These are phyloP conservation scores for Coniella vitis DNA, from an alignment of 2,329 filamentous ascomycete genomes.

Conservation along the genomic window DNA sequence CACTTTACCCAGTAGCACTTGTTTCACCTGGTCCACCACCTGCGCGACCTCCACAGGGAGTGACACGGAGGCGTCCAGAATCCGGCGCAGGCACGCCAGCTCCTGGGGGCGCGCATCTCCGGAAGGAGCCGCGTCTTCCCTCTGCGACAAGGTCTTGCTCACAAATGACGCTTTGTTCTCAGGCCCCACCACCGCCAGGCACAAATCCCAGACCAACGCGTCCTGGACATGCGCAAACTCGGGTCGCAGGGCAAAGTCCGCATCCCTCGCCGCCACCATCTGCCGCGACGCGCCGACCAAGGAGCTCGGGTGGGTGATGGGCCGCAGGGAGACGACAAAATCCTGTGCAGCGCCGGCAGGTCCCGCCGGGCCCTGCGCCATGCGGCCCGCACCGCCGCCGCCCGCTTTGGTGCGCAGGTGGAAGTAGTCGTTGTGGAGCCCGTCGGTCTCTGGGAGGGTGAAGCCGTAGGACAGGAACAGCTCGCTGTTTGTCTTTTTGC, in stretches of 20 bases:
- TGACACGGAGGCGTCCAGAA: conserved; percentile 29
- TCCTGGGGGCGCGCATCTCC: conserved; percentile 1
- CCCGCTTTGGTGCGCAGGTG: conserved; percentile 44
- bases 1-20: conserved; percentile 31
- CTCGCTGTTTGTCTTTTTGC: conserved; percentile 66
- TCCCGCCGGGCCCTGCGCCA: conserved; percentile 10
- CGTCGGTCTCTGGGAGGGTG: conserved; percentile 39
- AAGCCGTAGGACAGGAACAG: conserved; percentile 60
- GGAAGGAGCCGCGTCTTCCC: neutral
- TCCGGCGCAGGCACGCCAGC: conserved; percentile 22
- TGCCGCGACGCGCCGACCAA: conserved; percentile 37
- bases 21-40: conserved; percentile 29
- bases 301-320: conserved; percentile 41
- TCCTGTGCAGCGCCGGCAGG: conserved; percentile 23
- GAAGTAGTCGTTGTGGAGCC: conserved; percentile 53
- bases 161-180: conserved; percentile 19
- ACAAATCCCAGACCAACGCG: conserved; percentile 45
- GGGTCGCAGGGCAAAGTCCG: conserved; percentile 24
- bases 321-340: conserved; percentile 47
- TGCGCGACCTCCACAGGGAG: conserved; percentile 36
- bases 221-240: conserved; percentile 46
- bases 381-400: conserved; percentile 17
- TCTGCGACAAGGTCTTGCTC: conserved; percentile 1
- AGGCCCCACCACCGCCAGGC: conserved; percentile 28
- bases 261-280: conserved; percentile 19